Evolutionary conservation across 352 stramenopile species (phyloP), one percentile per base, ranked within the genome.

Genomic region (Pythium aristosporum): DNA sequence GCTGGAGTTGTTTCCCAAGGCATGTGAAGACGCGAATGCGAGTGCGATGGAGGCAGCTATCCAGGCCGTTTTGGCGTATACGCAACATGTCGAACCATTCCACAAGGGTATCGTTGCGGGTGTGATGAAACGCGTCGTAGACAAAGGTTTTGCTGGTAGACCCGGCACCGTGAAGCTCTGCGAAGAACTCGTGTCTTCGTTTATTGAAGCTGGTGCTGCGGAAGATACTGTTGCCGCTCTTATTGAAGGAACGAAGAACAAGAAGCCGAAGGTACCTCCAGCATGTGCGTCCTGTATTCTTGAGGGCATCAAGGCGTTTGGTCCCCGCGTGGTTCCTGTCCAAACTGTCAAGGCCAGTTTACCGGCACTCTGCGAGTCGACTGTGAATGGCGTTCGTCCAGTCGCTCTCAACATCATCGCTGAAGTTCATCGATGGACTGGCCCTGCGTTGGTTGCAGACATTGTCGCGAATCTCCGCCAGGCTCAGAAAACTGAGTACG

Each of bases 221-320:
- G 85, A 94, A 67, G 80, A 92, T 42, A 95, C 88, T 6, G 72
- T 93, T 11, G 68, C 41, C 6, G 79, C 85, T 21, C 59, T 96
- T 1, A 72, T 96, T 21, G 86, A 95, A 84, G 88, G 86, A 30
- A 91, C 85, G 3, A 90, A 87, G 43, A 93, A 95, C 64, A 89
- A 88, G 43, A 96, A 96, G 54, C 88, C 86, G 1, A 96, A 96
- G 32, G 86, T 94, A 0, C 86, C 88, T 20, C 85, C 88, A 12
- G 85, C 82, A 0, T 95, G 88, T 77, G 69, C 82, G 0, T 67
- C 71, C 3, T 80, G 71, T 52, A 82, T 87, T 13, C 61, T 94
- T 0, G 86, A 95, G 37, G 74, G 78, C 9, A 72, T 96, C 23
- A 89, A 90, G 58, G 82, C 78, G 8, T 96, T 93, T 51, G 88